Evolutionary conservation across 306 rosid genomes (phyloP).

Genomic region (Astragalus glycyphyllos): DNA sequence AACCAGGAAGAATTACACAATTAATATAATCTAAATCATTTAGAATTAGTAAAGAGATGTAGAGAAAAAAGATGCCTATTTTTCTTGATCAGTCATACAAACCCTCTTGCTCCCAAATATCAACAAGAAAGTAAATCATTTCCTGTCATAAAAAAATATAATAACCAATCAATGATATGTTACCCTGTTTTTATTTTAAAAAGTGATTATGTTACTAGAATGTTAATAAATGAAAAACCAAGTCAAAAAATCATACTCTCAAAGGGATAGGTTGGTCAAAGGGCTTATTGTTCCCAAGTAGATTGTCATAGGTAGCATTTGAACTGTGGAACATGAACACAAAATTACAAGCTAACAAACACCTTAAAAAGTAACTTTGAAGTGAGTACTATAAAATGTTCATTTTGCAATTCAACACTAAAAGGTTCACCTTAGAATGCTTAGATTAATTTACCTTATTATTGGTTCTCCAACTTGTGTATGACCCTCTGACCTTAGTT

Average conservation of each 20-base stretch:
- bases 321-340: slow-evolving; percentile 56
- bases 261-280: slow-evolving; percentile 74
- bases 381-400: neutral
- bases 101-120: slow-evolving; percentile 87
- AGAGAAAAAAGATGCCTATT: neutral
- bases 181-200: neutral
- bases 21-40: neutral
- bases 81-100: slow-evolving; percentile 67
- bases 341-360: slow-evolving; percentile 33
- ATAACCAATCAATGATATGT: slow-evolving; percentile 30
- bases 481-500: slow-evolving; percentile 38
- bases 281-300: slow-evolving; percentile 71
- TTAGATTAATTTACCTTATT: slow-evolving; percentile 63
- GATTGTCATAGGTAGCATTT: slow-evolving; percentile 68
- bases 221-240: slow-evolving; percentile 2
- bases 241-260: slow-evolving; percentile 58
- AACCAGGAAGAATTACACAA: no score
- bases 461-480: slow-evolving; percentile 54
- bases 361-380: neutral
- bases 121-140: slow-evolving; percentile 80
- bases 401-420: neutral
- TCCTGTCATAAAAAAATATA: slow-evolving; percentile 62
- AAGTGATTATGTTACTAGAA: neutral
- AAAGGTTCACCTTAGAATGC: neutral
- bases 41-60: neutral